phyloP scores from a whole-genome alignment of 2,329 filamentous ascomycete species.

The Lojkania enalia region DNA sequence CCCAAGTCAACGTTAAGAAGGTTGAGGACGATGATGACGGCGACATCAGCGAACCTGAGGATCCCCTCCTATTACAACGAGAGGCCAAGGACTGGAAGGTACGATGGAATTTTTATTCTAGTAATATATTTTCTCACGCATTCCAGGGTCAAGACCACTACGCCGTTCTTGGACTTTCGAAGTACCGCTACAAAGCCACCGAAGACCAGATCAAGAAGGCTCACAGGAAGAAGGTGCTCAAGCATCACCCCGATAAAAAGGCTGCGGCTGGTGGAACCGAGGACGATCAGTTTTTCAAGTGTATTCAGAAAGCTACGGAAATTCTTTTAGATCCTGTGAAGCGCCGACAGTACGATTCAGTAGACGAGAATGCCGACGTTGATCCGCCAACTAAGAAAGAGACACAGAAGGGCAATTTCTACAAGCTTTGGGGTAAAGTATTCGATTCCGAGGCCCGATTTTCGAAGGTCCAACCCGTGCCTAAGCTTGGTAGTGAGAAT shows the following conservation, averaged over 20 bases:
- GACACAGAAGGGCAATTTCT: slow-evolving; percentile 82
- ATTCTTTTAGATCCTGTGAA: slow-evolving; percentile 89
- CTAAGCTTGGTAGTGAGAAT: slow-evolving; percentile 80
- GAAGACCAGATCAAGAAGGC: slow-evolving; percentile 99
- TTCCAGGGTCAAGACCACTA: slow-evolving; percentile 91
- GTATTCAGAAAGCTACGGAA: slow-evolving; percentile 97
- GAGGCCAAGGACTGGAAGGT: slow-evolving; percentile 99
- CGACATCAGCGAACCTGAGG: slow-evolving; percentile 92
- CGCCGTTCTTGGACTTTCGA: slow-evolving; percentile 88
- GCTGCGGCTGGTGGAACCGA: slow-evolving; percentile 84
- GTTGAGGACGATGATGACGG: slow-evolving; percentile 87
- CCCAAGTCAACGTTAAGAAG: slow-evolving; percentile 92
- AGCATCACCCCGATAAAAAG: slow-evolving; percentile 99
- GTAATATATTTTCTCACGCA: slow-evolving; percentile 10
- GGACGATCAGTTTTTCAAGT: slow-evolving; percentile 99
- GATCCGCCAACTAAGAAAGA: slow-evolving; percentile 94
- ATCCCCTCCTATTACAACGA: slow-evolving; percentile 85
- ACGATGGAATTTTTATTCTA: slow-evolving; percentile 35
- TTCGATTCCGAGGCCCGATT: slow-evolving; percentile 94
- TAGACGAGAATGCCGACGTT: slow-evolving; percentile 90
- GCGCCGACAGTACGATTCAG: slow-evolving; percentile 93
- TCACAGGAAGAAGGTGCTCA: slow-evolving; percentile 98
- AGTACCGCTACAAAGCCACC: slow-evolving; percentile 88
- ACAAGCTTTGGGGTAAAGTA: slow-evolving; percentile 88
- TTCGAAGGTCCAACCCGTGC: slow-evolving; percentile 88